Evolutionary conservation across 2,329 filamentous ascomycete species (phyloP), one percentile per base, ranked within the genome.

Genomic region (Ramichloridium luteum): DNA sequence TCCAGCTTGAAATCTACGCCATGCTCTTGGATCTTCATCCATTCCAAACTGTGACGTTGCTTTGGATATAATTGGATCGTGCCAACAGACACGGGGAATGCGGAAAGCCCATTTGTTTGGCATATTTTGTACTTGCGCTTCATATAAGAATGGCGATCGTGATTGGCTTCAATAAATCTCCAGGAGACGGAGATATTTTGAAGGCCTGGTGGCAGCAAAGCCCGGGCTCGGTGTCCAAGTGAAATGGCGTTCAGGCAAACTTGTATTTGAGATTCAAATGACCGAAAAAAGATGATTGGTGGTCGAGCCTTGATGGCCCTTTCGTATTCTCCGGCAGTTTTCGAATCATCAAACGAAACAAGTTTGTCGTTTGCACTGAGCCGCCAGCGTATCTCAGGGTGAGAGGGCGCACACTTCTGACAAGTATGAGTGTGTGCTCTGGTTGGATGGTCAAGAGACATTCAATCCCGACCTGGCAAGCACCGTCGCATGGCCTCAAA

Each of bases 11-110:
- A 75, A 0, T 49, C 39, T 2, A 50, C 38, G 3, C 55, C 49
- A 2, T 49, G 35, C 8, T 80, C 76, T 48, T 74, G 70, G 0
- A 40, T 12, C 6, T 59, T 46, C 72, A 77, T 77, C 75, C 75
- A 80, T 0, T 51, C 40, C 2, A 80, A 50, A 2, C 68, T 70
- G 12, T 61, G 58, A 4, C 61, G 48, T 39, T 80, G 75, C 17
- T 72, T 65, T 1, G 55, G 51, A 4, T 65, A 62, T 2, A 77
- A 51, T 2, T 40, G n/a, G 34, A 49, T 38, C 31, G 31, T 38
- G 12, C 48, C 31, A 4, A 42, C 32, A 13, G 38, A 12, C 11
- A 6, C 26, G 6, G 8, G 4, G 18, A 30, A 35, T 3, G 35
- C 36, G 13, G 33, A 22, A 5, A 40, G 17, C 8, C 31, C 41